A percentile compares a stretch with the other conserved stretches of the same genome.
These are phyloP conservation scores for Xylaria polymorpha DNA, from an alignment of 2,329 filamentous ascomycete genomes.

Conservation along the genomic window DNA sequence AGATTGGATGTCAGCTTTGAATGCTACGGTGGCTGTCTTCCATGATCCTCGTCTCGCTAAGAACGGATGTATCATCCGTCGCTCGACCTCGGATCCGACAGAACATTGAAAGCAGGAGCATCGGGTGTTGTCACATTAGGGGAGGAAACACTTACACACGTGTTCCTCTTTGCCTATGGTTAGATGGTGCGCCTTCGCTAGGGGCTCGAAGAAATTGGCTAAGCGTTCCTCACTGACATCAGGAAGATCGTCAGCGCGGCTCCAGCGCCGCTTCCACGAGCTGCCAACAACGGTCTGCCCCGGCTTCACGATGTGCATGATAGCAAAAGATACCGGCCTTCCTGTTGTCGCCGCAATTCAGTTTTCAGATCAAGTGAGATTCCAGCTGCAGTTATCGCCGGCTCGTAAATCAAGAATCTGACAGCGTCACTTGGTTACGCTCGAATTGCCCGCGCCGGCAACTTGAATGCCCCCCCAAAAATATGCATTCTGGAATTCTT, in stretches of 20 bases:
- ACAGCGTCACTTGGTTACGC: not conserved
- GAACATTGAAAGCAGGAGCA: not conserved
- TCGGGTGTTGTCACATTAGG: not conserved
- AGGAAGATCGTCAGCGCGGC: slow-evolving; percentile 40
- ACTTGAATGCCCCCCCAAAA: not conserved
- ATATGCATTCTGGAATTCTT: not conserved
- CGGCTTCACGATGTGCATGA: slow-evolving; percentile 42
- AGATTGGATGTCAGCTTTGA: slow-evolving; percentile 10
- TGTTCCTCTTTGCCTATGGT: slow-evolving; percentile 44
- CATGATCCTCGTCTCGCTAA: not conserved
- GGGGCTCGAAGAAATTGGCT: slow-evolving; percentile 43
- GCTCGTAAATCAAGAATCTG: slow-evolving; percentile 4
- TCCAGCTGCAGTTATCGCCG: not conserved
- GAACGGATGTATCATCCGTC: not conserved
- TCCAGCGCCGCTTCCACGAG: slow-evolving; percentile 45
- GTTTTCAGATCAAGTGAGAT: slow-evolving; percentile 1
- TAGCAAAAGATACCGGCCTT: slow-evolving; percentile 40
- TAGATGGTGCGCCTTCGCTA: slow-evolving; percentile 43
- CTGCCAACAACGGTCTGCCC: slow-evolving; percentile 42
- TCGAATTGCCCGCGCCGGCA: not conserved
- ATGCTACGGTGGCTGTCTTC: not conserved
- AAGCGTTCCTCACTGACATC: slow-evolving; percentile 41
- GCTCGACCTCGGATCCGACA: not conserved
- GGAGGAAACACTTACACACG: slow-evolving; percentile 41
- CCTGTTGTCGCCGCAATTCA: slow-evolving; percentile 29